Evolutionary conservation across 176 grass and related monocot species (phyloP).

Genomic region (Metroxylon sagu): DNA sequence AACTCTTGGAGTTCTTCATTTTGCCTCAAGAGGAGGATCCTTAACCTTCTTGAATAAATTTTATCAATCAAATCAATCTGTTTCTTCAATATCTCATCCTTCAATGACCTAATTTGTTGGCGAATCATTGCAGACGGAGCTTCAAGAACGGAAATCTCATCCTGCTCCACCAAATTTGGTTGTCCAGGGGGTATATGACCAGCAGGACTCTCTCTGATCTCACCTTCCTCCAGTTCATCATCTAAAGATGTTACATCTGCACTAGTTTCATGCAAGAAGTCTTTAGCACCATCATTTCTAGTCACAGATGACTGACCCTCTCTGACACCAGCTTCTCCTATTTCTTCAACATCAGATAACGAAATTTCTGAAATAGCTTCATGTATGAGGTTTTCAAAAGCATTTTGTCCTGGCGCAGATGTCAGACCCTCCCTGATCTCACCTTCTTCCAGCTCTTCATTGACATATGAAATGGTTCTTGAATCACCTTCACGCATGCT

Average conservation of each 20-base stretch:
- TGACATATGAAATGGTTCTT: no score
- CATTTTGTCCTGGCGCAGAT: no score
- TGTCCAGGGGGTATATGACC: conserved; percentile 16
- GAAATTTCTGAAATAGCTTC: conserved; percentile 3
- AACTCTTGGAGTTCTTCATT: conserved; percentile 38
- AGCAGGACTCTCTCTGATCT: conserved; percentile 2
- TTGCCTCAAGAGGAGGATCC: conserved; percentile 34
- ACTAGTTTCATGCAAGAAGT: neutral
- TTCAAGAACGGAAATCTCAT: neutral
- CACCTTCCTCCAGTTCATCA: conserved; percentile 28
- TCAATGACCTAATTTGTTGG: neutral
- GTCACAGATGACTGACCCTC: conserved; percentile 2
- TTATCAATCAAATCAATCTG: conserved; percentile 42
- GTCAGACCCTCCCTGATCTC: no score
- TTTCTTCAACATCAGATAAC: conserved; percentile 6
- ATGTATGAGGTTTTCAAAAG: neutral
- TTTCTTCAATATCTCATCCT: conserved; percentile 5
- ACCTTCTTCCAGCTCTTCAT: no score
- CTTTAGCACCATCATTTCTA: conserved; percentile 11
- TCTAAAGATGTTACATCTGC: conserved; percentile 13
- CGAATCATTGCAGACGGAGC: no score
- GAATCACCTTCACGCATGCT: conserved; percentile 1
- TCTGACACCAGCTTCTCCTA: conserved; percentile 8
- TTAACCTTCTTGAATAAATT: conserved; percentile 37
- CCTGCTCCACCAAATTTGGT: neutral